phyloP scores from a whole-genome alignment of 148 eudicot species.

The Cornus kousa region DNA sequence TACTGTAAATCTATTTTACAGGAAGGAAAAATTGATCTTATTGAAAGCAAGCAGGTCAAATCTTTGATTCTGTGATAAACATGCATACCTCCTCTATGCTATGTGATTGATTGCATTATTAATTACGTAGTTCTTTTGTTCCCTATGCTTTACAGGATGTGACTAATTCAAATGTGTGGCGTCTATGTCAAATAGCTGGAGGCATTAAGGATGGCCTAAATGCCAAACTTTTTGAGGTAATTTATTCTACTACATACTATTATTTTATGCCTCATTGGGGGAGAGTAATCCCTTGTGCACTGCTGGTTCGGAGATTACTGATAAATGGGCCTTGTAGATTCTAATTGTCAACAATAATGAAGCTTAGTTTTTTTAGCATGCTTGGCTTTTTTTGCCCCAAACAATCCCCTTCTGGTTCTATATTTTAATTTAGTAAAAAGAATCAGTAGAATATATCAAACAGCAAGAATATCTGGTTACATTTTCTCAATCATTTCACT shows the following conservation, averaged over 20 bases:
- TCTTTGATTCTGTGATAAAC: not conserved
- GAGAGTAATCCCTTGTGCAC: not conserved
- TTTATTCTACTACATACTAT: conserved; percentile 5
- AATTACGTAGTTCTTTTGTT: conserved; percentile 8
- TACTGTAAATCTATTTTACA: conserved; percentile 24
- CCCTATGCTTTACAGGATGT: conserved; percentile 48
- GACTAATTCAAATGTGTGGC: conserved; percentile 81
- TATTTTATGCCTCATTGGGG: not conserved
- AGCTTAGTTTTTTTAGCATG: not conserved
- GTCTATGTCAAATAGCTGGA: conserved; percentile 79
- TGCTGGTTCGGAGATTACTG: too few species aligned
- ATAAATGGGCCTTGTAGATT: not conserved
- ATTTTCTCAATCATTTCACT: not conserved
- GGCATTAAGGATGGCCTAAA: conserved; percentile 60
- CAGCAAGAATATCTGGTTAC: too few species aligned
- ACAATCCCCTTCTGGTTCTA: not conserved
- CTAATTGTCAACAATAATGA: not conserved
- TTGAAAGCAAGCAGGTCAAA: conserved; percentile 75
- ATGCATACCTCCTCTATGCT: not conserved
- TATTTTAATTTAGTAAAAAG: not conserved
- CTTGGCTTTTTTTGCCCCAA: not conserved
- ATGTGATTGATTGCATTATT: conserved; percentile 1
- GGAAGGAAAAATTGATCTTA: conserved; percentile 88
- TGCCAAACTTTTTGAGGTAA: conserved; percentile 53
- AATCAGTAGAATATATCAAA: not conserved